A percentile compares a stretch with the other conserved stretches of the same genome.
Conservation (phyloP, 2,329 filamentous ascomycete genomes). For the Diaporthe ampelina region DNA sequence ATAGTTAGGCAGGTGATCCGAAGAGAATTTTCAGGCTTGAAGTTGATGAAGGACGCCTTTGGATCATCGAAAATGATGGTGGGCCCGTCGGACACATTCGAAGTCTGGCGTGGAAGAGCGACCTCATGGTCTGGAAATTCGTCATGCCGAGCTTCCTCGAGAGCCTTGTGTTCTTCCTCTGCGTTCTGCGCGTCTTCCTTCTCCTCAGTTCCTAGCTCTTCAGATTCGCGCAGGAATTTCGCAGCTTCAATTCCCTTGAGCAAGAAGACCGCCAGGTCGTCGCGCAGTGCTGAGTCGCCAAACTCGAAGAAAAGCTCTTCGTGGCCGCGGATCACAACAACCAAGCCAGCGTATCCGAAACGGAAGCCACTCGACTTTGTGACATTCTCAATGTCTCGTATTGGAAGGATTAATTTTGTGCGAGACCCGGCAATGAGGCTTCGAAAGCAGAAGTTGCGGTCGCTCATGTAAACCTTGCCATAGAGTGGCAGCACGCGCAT, state of each 20-base stretch:
- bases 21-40: conserved; percentile 85
- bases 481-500: conserved; percentile 91
- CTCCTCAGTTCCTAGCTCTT: conserved; percentile 76
- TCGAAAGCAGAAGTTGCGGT: conserved; percentile 90
- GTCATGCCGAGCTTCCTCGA: conserved; percentile 79
- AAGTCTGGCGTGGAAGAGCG: conserved; percentile 61
- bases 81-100: conserved; percentile 69
- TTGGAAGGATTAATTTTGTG: conserved; percentile 91
- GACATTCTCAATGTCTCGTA: conserved; percentile 92
- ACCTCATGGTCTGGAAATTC: conserved; percentile 66
- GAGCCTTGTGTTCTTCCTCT: conserved; percentile 82
- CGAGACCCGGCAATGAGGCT: conserved; percentile 90
- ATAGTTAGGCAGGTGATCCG: conserved; percentile 95
- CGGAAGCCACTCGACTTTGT: conserved; percentile 96
- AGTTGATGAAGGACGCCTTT: conserved; percentile 88
- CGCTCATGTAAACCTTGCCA: conserved; percentile 95
- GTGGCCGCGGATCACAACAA: conserved; percentile 92
- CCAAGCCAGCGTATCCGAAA: conserved; percentile 90
- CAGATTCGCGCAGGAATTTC: conserved; percentile 78
- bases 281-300: conserved; percentile 79
- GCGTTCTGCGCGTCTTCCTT: conserved; percentile 80
- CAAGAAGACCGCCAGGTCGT: conserved; percentile 89
- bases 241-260: conserved; percentile 81
- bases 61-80: conserved; percentile 92
- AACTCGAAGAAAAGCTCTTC: conserved; percentile 99